Conservation (phyloP, 495 filamentous ascomycete genomes). For the Daldinia vernicosa region DNA sequence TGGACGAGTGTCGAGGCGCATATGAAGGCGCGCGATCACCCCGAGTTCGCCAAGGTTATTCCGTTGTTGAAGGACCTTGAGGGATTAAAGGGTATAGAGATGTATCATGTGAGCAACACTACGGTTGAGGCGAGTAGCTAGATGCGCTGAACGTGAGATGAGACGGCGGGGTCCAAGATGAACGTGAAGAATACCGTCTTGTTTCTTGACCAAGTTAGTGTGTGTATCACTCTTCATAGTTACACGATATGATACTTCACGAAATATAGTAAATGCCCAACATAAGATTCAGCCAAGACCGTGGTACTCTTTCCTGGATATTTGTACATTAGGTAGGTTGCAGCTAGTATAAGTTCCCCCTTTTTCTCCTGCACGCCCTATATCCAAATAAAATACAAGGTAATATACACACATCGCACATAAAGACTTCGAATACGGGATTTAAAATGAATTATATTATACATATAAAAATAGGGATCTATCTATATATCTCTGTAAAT, state of each 20-base stretch:
- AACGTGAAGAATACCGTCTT: neutral
- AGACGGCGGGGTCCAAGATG: neutral
- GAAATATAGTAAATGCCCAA: neutral
- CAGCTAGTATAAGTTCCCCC: neutral
- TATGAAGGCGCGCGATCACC: constrained; percentile 54
- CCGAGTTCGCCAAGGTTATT: constrained; percentile 51
- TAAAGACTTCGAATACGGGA: too few relatives aligned
- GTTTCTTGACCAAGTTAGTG: neutral
- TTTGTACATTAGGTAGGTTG: neutral
- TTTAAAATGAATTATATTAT: neutral
- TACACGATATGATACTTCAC: neutral
- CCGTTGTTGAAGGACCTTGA: constrained; percentile 3
- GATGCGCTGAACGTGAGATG: neutral
- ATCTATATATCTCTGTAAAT: constrained; percentile 7
- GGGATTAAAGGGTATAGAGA: constrained; percentile 29
- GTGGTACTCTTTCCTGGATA: neutral
- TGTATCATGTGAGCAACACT: constrained; percentile 26
- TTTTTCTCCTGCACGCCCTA: too few relatives aligned
- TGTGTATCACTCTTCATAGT: neutral
- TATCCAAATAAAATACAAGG: neutral
- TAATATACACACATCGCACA: too few relatives aligned
- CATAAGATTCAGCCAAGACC: neutral
- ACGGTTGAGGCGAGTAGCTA: constrained; percentile 10
- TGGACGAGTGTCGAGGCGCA: constrained; percentile 67
- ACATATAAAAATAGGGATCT: neutral